Base-by-base conservation (phyloP, 1,139 yeast genomes). In the Taphrina pruni region DNA sequence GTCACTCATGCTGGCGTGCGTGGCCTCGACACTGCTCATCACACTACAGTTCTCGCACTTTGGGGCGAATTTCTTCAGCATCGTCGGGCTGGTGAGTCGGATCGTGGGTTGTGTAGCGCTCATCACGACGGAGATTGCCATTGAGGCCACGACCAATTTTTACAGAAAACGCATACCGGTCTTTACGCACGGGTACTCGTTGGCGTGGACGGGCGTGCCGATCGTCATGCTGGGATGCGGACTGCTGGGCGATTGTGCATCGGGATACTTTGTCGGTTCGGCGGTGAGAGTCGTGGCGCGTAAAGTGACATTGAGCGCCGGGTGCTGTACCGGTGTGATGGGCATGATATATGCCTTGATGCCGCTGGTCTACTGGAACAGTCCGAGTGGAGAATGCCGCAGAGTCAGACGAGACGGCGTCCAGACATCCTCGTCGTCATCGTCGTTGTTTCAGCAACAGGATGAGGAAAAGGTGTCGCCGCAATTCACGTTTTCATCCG, bases 171-270 rank as follows among this genome's bases (percentile, higher is more conserved):
- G 55, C 2, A 35, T 55, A 2, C 67, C 67, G 17, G 45, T 64
- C 9, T 55, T 54, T 12, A 54, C 54, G n/a, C 35, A 26, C 26
- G 61, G 61, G 17, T 46, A 36, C 43, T 48, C 58, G 0, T 46
- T 64, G 20, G 67, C 67, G 5, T 64, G 67, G 67, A 64, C 67
- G 17, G 67, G 67, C 14, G 17, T 54, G n/a, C 61, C 67, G 11
- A 54, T 54, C 45, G 21, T 64, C 17, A 17, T 55, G 9, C 35
- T 64, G 20, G 35, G 56, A 8, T 50, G 54, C 20, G 46, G 45
- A 7, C 11, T 56, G 50, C 36, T 56, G 36, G 36, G 21, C 46
- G 48, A 38, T 17, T 20, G 36, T 11, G 17, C 50, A 2, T 38
- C 60, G 17, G 50, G 32, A 8, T 5, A 32, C 51, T 41, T 52